These are phyloP conservation scores for Candida ficus DNA, from an alignment of 805 yeast genomes.

Conservation along the genomic window DNA sequence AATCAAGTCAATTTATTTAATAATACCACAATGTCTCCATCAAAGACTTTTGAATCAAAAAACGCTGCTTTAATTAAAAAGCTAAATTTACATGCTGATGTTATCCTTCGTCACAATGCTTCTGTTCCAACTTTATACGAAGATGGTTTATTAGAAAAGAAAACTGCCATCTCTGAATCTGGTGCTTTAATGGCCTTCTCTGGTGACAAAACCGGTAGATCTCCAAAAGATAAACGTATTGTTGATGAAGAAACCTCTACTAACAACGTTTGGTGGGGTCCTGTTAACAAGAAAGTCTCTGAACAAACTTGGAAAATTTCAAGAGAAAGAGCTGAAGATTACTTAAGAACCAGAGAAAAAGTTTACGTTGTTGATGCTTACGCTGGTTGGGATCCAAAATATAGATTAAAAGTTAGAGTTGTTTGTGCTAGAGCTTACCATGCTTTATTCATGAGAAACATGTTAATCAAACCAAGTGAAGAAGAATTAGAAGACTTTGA, in stretches of 20 bases:
- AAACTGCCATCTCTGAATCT: conserved; percentile 85
- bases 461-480: conserved; percentile 91
- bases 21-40: conserved; percentile 21
- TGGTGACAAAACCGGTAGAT: conserved; percentile 95
- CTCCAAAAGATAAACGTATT: conserved; percentile 96
- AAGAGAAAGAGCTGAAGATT: conserved; percentile 94
- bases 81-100: conserved; percentile 53
- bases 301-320: conserved; percentile 94
- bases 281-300: conserved; percentile 91
- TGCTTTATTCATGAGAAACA: conserved; percentile 95
- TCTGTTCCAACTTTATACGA: conserved; percentile 91
- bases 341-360: conserved; percentile 91
- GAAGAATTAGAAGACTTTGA: conserved; percentile 86
- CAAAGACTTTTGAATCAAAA: conserved; percentile 18
- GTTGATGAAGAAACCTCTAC: conserved; percentile 88
- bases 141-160: conserved; percentile 85
- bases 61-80: conserved; percentile 21
- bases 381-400: conserved; percentile 99
- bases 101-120: conserved; percentile 80
- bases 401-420: conserved; percentile 91
- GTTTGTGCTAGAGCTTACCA: conserved; percentile 99
- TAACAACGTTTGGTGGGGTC: conserved; percentile 97
- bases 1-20: neutral
- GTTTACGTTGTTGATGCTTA: conserved; percentile 92
- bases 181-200: conserved; percentile 97